Percentiles rank a stretch among this genome's conserved stretches.
Conservation (phyloP, 768 basidiomycete genomes). For the Lactarius sanguifluus region DNA sequence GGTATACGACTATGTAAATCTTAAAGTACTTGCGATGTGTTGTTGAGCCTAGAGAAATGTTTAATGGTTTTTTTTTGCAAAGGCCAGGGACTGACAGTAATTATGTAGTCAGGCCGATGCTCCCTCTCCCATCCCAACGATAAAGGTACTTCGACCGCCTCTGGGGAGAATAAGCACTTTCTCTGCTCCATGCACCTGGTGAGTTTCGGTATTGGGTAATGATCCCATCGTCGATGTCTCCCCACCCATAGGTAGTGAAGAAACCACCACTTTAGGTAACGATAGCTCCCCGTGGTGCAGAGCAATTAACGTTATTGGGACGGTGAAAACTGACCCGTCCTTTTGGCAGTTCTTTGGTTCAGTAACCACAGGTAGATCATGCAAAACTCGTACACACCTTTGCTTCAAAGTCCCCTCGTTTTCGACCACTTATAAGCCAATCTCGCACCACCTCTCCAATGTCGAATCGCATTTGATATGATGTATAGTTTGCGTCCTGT, state of each 20-base stretch:
- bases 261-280: constrained; percentile 71
- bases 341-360: constrained; percentile 33
- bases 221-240: constrained; percentile 55
- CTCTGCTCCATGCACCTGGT: constrained; percentile 84
- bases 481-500: constrained; percentile 39
- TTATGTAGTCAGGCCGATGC: constrained; percentile 1
- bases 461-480: constrained; percentile 71
- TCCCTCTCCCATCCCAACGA: constrained; percentile 64
- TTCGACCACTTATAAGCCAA: constrained; percentile 89
- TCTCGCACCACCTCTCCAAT: constrained; percentile 77
- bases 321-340: constrained; percentile 60
- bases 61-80: no score
- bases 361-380: background rate
- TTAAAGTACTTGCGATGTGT: no score
- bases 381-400: constrained; percentile 47
- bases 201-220: constrained; percentile 69
- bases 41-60: no score
- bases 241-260: constrained; percentile 53
- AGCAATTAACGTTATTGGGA: constrained; percentile 79
- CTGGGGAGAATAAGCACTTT: constrained; percentile 79
- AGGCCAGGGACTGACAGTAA: background rate
- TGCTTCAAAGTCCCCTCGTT: constrained; percentile 79
- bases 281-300: constrained; percentile 78
- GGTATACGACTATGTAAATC: no score
- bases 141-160: constrained; percentile 77